Evolutionary conservation across 164 flowering plant species (phyloP).

Genomic region (Macadamia tetraphylla): DNA sequence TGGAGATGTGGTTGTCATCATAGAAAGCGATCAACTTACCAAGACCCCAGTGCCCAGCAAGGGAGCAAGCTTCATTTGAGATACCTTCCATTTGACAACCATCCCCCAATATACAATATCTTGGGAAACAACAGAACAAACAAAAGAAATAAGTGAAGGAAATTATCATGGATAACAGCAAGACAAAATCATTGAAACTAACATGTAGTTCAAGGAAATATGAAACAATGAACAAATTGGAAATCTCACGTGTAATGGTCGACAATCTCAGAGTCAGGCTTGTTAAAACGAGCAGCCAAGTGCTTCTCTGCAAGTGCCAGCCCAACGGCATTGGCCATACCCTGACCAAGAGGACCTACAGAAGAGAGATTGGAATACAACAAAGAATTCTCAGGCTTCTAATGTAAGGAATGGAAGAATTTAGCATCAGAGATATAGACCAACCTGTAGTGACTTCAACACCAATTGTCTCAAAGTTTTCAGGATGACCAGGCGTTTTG

Average conservation of each 20-base stretch:
- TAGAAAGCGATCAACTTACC: slow-evolving; percentile 48
- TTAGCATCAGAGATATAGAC: slow-evolving; percentile 3
- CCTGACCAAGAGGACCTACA: slow-evolving; percentile 58
- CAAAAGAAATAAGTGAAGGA: neutral
- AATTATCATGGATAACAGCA: too few relatives aligned
- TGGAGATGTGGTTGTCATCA: slow-evolving; percentile 53
- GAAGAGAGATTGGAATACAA: neutral
- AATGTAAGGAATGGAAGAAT: neutral
- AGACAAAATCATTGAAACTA: slow-evolving; percentile 20
- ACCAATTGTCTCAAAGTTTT: slow-evolving; percentile 97
- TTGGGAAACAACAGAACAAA: neutral
- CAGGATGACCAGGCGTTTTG: slow-evolving; percentile 97
- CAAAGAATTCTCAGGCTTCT: neutral
- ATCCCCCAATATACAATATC: slow-evolving; percentile 45
- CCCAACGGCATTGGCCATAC: slow-evolving; percentile 55
- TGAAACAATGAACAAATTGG: neutral
- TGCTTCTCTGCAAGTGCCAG: slow-evolving; percentile 58
- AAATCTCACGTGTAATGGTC: slow-evolving; percentile 32
- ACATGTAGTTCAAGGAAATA: slow-evolving; percentile 17
- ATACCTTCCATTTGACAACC: slow-evolving; percentile 58
- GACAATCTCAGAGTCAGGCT: slow-evolving; percentile 39
- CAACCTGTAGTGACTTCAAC: slow-evolving; percentile 97
- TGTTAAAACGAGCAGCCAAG: slow-evolving; percentile 52
- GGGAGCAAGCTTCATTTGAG: slow-evolving; percentile 44
- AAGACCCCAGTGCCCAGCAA: slow-evolving; percentile 54